Percentiles rank a stretch among this genome's conserved stretches.
Conservation (phyloP, 2,329 filamentous ascomycete species). For the Fusarium neocosmosporiellum region DNA sequence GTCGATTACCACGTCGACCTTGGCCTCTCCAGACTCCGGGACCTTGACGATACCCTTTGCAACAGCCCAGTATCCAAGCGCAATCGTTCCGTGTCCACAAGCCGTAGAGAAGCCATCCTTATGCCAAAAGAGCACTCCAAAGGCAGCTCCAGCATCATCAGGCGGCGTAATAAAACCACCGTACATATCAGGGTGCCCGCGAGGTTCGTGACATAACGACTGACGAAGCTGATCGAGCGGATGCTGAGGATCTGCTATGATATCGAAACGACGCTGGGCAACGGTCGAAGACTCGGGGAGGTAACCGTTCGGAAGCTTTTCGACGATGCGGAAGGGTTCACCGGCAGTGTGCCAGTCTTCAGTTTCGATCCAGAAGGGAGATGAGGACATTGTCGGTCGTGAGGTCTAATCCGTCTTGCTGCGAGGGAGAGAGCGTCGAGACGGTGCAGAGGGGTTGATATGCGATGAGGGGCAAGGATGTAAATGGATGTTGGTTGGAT, state of each 20-base stretch:
- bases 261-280: conserved; percentile 8
- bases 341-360: conserved; percentile 45
- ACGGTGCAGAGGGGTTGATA: background rate
- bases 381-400: background rate
- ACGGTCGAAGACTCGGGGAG: conserved; percentile 13
- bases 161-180: conserved; percentile 40
- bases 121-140: conserved; percentile 45
- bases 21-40: background rate
- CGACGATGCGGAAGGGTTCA: conserved; percentile 41
- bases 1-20: conserved; percentile 29
- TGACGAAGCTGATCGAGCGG: conserved; percentile 25
- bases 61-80: conserved; percentile 42
- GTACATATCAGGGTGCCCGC: conserved; percentile 41
- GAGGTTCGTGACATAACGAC: conserved; percentile 31
- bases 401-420: background rate
- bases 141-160: conserved; percentile 34
- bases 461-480: background rate
- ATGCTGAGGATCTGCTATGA: background rate
- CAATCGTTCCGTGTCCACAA: conserved; percentile 43
- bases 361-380: conserved; percentile 36
- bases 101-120: conserved; percentile 45
- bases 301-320: conserved; percentile 9
- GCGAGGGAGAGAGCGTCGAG: background rate
- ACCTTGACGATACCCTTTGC: conserved; percentile 2
- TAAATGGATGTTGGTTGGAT: background rate